A percentile compares a stretch with the other conserved stretches of the same genome.
phyloP scores from a whole-genome alignment of 2,329 filamentous ascomycete genomes.

The Didymella arachidicola region DNA sequence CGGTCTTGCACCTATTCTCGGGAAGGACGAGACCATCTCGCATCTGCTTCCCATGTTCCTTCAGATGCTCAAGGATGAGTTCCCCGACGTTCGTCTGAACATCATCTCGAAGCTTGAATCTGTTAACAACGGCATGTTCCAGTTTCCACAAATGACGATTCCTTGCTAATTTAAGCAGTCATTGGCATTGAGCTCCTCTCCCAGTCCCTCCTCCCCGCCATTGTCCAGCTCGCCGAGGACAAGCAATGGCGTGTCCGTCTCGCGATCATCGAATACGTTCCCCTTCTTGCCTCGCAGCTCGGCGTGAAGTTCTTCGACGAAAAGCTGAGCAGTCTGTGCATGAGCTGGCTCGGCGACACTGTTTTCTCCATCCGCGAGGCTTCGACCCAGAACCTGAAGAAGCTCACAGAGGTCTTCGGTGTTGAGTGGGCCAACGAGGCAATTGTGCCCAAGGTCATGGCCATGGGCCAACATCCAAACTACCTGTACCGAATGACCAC shows the following conservation, averaged over 20 bases:
- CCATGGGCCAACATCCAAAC: constrained; percentile 97
- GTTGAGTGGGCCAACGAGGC: constrained; percentile 97
- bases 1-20: constrained; percentile 92
- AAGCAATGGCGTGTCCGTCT: constrained; percentile 99
- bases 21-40: constrained; percentile 97
- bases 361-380: constrained; percentile 99
- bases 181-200: constrained; percentile 98
- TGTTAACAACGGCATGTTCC: constrained; percentile 83
- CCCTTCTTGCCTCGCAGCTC: constrained; percentile 90
- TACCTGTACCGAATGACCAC: constrained; percentile 99
- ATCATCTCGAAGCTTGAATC: constrained; percentile 99
- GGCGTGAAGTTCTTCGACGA: constrained; percentile 99
- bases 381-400: constrained; percentile 96
- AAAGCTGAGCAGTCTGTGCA: constrained; percentile 92
- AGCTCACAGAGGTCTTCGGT: constrained; percentile 97
- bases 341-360: constrained; percentile 98
- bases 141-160: not conserved
- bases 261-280: constrained; percentile 99
- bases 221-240: constrained; percentile 96
- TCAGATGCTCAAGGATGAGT: constrained; percentile 99
- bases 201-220: constrained; percentile 94
- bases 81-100: constrained; percentile 95
- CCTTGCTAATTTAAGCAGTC: constrained; percentile 61
- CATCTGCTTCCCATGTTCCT: constrained; percentile 98
- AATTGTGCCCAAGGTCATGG: constrained; percentile 98